Conservation (phyloP, 2,329 filamentous ascomycete species). For the Hypoxylon sp. region DNA sequence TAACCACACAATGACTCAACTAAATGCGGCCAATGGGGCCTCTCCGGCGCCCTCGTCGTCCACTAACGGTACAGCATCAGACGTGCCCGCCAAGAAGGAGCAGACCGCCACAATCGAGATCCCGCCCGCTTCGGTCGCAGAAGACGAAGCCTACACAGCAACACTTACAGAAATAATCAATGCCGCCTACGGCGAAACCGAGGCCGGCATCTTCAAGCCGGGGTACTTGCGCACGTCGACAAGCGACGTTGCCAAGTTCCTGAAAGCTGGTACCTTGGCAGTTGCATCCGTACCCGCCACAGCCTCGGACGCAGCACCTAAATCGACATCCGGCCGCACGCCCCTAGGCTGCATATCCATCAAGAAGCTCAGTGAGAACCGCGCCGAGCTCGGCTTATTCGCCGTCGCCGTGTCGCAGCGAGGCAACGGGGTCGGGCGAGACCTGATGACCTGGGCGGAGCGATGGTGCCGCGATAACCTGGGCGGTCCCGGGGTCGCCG, state of each 20-base stretch:
- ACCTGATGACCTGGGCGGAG: conserved; percentile 53
- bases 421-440: conserved; percentile 50
- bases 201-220: conserved; percentile 63
- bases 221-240: conserved; percentile 48
- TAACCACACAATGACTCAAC: not conserved
- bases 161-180: conserved; percentile 46
- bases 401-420: conserved; percentile 46
- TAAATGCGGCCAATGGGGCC: not conserved
- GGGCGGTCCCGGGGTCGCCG: conserved; percentile 26
- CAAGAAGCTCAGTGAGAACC: conserved; percentile 32
- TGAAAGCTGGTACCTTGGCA: conserved; percentile 48
- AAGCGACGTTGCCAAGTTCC: conserved; percentile 41
- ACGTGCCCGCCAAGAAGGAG: not conserved
- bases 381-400: conserved; percentile 52
- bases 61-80: not conserved
- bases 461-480: conserved; percentile 34
- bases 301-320: not conserved
- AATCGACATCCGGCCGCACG: not conserved
- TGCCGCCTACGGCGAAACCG: conserved; percentile 67
- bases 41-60: not conserved
- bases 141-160: conserved; percentile 37
- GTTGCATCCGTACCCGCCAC: conserved; percentile 37
- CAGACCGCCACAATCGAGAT: conserved; percentile 38
- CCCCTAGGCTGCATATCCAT: conserved; percentile 51
- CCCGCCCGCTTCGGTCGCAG: conserved; percentile 34